Evolutionary conservation across 2,329 filamentous ascomycete genomes (phyloP).

Genomic region (Diaporthe batatas): DNA sequence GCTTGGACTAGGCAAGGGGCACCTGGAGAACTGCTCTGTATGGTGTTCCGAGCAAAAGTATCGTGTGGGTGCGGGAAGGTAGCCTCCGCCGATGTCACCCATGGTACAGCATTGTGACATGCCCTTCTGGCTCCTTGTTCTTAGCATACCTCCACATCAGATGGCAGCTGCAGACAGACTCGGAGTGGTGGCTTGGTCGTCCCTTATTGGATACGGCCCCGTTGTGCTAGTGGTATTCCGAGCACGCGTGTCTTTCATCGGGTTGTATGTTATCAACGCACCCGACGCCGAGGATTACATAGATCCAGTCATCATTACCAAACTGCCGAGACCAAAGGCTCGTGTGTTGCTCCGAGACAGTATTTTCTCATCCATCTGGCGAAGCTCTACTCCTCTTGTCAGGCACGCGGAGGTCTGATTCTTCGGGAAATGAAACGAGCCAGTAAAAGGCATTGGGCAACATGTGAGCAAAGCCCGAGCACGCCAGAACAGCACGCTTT

Average conservation of each 20-base stretch:
- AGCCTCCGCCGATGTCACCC: slow-evolving; percentile 6
- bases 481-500: background rate
- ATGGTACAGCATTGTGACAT: background rate
- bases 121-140: background rate
- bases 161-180: slow-evolving; percentile 19
- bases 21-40: background rate
- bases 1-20: background rate
- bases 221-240: background rate
- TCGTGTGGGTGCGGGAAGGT: background rate
- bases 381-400: background rate
- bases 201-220: background rate
- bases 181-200: background rate
- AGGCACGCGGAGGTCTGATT: background rate
- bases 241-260: background rate
- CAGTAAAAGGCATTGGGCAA: background rate
- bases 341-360: background rate
- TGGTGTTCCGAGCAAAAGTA: background rate
- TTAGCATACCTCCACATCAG: background rate
- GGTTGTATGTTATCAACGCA: background rate
- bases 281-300: background rate
- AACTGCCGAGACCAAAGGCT: background rate
- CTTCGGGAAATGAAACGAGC: slow-evolving; percentile 4
- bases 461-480: background rate
- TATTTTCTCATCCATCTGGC: background rate
- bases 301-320: background rate